Percentiles rank a stretch among this genome's conserved stretches.
Evolutionary conservation across 768 basidiomycete genomes (phyloP).

Genomic region (Pleurotus djamor): DNA sequence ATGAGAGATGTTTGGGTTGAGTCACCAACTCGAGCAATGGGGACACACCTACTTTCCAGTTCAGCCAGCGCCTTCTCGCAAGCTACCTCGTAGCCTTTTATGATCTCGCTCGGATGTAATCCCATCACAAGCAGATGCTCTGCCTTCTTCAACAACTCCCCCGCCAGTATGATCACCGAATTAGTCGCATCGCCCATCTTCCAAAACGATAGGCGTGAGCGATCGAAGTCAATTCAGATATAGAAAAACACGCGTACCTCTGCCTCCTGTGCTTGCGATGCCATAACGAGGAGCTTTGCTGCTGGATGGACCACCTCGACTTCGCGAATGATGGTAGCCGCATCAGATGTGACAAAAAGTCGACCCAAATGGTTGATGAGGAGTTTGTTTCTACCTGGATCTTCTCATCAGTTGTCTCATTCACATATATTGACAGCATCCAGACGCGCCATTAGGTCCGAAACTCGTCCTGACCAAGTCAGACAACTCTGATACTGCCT

Average conservation of each 20-base stretch:
- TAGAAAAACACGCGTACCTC: constrained; percentile 59
- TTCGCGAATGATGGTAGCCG: constrained; percentile 97
- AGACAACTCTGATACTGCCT: constrained; percentile 92
- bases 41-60: constrained; percentile 73
- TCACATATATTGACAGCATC: neutral
- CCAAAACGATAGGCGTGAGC: constrained; percentile 7
- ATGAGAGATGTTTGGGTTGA: constrained; percentile 11
- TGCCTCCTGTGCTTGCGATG: constrained; percentile 91
- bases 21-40: neutral
- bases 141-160: constrained; percentile 91
- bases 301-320: constrained; percentile 99
- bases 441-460: constrained; percentile 84
- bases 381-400: constrained; percentile 90
- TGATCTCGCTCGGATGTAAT: constrained; percentile 94
- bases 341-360: constrained; percentile 97
- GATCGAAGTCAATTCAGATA: neutral
- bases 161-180: constrained; percentile 90
- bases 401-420: constrained; percentile 8
- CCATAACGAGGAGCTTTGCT: constrained; percentile 99
- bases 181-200: constrained; percentile 99
- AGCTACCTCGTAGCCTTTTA: constrained; percentile 93
- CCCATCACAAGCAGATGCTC: constrained; percentile 95
- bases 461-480: constrained; percentile 96
- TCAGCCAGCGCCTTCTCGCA: constrained; percentile 80
- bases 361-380: constrained; percentile 96